Evolutionary conservation across 2,329 filamentous ascomycete species (phyloP), one percentile per base, ranked within the genome.

Genomic region (Fusarium zealandicum): DNA sequence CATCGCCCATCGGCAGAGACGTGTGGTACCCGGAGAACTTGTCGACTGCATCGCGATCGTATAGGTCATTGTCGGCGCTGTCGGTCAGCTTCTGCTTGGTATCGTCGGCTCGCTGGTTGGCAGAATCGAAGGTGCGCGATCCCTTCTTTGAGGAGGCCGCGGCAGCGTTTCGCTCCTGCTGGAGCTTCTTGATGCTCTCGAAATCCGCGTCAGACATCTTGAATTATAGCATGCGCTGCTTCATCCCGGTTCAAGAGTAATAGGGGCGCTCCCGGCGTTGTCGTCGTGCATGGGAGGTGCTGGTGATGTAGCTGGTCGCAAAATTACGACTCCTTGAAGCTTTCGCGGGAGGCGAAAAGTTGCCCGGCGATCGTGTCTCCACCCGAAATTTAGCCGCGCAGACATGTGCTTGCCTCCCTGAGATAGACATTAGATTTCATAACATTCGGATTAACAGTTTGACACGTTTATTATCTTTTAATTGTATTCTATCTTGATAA

Each of bases 51-150:
- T 90, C 85, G 71, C 85, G 83, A 54, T 92, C 91, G 80, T 97
- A 98, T 41, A 98, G 84, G 41, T 90, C 86, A 64, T 85, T 93
- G 74, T 98, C 95, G 78, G 93, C 93, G 72, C 84, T 85, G 66
- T 97, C 93, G 72, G 86, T 96, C 72, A 98, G 83, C 74, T 90
- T 96, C 75, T 90, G 90, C 84, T 96, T 97, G 75, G 88, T 93
- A 67, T 90, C 90, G 81, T 95, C 89, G 80, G 84, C 86, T 76
- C 90, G 90, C 80, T 96, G 92, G 79, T 79, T 88, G 70, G 87
- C 85, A 63, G 85, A 81, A 78, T 95, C 90, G 75, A 90, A 89
- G 75, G 87, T 84, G 80, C 86, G 89, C 74, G 88, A 89, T 78
- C 89, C 88, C 80, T 93, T 93, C 81, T 91, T 95, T 62, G 22